Evolutionary conservation across 2,329 filamentous ascomycete genomes (phyloP).

Genomic region (Ilyonectria mors-panacis): DNA sequence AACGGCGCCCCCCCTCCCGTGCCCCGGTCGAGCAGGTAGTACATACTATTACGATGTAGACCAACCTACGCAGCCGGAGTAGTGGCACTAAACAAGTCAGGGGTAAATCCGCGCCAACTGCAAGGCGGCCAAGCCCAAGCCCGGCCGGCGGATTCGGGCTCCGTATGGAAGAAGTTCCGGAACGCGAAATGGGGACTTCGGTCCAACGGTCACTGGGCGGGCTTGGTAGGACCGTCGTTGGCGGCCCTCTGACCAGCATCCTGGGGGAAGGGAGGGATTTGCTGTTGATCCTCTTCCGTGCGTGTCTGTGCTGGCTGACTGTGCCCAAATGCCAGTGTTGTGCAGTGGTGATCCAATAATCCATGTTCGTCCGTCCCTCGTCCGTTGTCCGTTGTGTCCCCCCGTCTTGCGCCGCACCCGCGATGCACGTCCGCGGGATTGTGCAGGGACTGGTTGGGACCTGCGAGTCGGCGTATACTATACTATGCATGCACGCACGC

Average conservation of each 20-base stretch:
- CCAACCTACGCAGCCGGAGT: no score
- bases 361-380: background rate
- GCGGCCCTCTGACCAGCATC: background rate
- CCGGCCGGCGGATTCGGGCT: background rate
- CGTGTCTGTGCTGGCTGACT: background rate
- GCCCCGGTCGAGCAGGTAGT: conserved; percentile 5
- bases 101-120: conserved; percentile 26
- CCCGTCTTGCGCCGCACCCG: conserved; percentile 26
- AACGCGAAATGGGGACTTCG: background rate
- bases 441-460: background rate
- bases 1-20: conserved; percentile 2
- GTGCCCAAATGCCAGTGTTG: conserved; percentile 4
- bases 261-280: background rate
- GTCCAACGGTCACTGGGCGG: conserved; percentile 9
- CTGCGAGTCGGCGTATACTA: background rate
- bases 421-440: conserved; percentile 4
- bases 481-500: conserved; percentile 3
- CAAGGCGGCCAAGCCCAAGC: background rate
- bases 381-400: background rate
- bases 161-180: background rate
- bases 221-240: background rate
- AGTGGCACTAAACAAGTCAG: conserved; percentile 23
- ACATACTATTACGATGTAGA: background rate
- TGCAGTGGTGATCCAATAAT: conserved; percentile 8
- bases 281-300: background rate